These are phyloP conservation scores for Plasmodium billcollinsi DNA, from an alignment of 169 alveolate species.

Conservation along the genomic window DNA sequence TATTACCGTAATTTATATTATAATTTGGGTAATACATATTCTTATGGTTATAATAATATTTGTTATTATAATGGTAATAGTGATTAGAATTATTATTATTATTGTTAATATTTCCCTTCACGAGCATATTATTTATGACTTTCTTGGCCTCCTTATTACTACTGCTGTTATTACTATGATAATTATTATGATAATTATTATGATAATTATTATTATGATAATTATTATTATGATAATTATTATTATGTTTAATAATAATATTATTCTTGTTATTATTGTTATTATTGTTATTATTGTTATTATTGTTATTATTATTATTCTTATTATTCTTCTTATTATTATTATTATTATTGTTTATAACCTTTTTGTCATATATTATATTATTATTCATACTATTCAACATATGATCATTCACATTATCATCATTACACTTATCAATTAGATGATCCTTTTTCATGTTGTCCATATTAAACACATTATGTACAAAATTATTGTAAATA, in stretches of 20 bases:
- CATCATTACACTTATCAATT: not conserved
- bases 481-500: not conserved
- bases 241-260: not conserved
- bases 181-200: not conserved
- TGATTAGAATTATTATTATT: conserved; percentile 1
- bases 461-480: no score
- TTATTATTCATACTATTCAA: conserved; percentile 1
- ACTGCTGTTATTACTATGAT: not conserved
- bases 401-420: not conserved
- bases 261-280: not conserved
- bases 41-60: not conserved
- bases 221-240: not conserved
- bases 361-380: not conserved
- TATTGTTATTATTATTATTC: not conserved
- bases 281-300: not conserved
- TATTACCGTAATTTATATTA: conserved; percentile 12
- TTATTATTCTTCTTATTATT: not conserved
- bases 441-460: not conserved
- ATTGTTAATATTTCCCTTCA: not conserved
- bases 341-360: not conserved
- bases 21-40: conserved; percentile 7
- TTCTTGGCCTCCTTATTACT: conserved; percentile 2
- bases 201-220: not conserved
- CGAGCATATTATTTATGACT: not conserved
- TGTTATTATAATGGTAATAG: not conserved